A percentile compares a stretch with the other conserved stretches of the same genome.
Evolutionary conservation across 495 filamentous ascomycete genomes (phyloP).

Genomic region (Penicillium parvum): DNA sequence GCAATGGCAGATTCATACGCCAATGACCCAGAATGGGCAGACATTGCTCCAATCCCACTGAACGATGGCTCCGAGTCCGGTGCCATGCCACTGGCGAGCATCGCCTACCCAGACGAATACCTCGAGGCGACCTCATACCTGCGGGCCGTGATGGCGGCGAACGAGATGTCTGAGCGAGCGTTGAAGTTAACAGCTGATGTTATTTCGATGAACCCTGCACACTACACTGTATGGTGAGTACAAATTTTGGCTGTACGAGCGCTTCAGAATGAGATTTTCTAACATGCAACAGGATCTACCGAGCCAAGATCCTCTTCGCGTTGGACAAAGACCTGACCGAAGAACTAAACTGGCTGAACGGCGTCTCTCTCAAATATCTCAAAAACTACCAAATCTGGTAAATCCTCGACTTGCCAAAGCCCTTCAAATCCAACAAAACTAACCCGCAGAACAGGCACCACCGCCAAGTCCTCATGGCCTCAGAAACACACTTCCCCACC

Average conservation of each 20-base stretch:
- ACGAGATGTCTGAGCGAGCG: conserved; percentile 76
- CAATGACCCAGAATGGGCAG: conserved; percentile 72
- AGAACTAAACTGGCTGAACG: conserved; percentile 83
- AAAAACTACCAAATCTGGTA: conserved; percentile 99
- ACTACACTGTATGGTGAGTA: conserved; percentile 90
- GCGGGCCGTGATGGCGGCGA: conserved; percentile 82
- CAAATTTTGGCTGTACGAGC: neutral
- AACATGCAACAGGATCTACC: conserved; percentile 63
- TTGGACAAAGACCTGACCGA: conserved; percentile 60
- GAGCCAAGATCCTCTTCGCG: conserved; percentile 68
- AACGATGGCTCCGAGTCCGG: conserved; percentile 62
- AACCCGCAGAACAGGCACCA: conserved; percentile 62
- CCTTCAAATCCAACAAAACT: neutral
- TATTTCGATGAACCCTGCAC: conserved; percentile 88
- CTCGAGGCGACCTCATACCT: conserved; percentile 85
- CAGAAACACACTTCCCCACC: conserved; percentile 51
- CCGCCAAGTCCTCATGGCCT: conserved; percentile 71
- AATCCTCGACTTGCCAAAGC: neutral
- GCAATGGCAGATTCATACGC: conserved; percentile 50
- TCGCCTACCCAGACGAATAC: conserved; percentile 83
- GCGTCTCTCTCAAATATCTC: conserved; percentile 71
- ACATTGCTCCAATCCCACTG: conserved; percentile 75
- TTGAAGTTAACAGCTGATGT: conserved; percentile 82
- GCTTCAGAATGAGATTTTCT: neutral
- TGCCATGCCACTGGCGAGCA: conserved; percentile 72